A percentile compares a stretch with the other conserved stretches of the same genome.
These are phyloP conservation scores for Cylindrodendrum hubeiense DNA, from an alignment of 2,329 filamentous ascomycete species.

Conservation along the genomic window DNA sequence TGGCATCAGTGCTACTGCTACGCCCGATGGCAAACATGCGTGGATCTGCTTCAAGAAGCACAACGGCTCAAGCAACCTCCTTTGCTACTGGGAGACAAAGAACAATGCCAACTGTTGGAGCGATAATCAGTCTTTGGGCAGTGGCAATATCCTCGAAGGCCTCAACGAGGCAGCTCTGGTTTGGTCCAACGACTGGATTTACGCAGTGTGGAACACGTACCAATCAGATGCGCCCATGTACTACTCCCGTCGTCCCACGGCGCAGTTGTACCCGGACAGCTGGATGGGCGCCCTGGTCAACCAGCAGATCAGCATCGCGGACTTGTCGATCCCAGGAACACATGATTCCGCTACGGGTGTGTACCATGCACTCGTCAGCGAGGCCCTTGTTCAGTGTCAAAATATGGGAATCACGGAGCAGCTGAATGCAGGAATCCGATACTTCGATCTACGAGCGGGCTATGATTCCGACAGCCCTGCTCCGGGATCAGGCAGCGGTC, in stretches of 20 bases:
- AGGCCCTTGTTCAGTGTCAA: background rate
- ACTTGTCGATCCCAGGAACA: background rate
- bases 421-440: background rate
- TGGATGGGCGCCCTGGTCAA: background rate
- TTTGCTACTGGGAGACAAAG: background rate
- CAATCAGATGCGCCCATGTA: background rate
- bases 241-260: background rate
- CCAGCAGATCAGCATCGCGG: background rate
- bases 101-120: background rate
- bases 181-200: background rate
- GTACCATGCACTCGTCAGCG: background rate
- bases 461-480: background rate
- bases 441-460: constrained; percentile 2
- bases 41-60: constrained; percentile 5
- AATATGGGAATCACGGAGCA: background rate
- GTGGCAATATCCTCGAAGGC: background rate
- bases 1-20: constrained; percentile 1
- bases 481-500: no score
- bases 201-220: background rate
- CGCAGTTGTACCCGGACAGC: background rate
- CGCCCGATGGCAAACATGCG: constrained; percentile 4
- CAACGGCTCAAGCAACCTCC: background rate
- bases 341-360: background rate
- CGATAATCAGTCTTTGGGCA: background rate
- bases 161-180: background rate